A percentile compares a stretch with the other conserved stretches of the same genome.
phyloP scores from a whole-genome alignment of 1,139 yeast genomes.

The Suhomyces bokatorum region DNA sequence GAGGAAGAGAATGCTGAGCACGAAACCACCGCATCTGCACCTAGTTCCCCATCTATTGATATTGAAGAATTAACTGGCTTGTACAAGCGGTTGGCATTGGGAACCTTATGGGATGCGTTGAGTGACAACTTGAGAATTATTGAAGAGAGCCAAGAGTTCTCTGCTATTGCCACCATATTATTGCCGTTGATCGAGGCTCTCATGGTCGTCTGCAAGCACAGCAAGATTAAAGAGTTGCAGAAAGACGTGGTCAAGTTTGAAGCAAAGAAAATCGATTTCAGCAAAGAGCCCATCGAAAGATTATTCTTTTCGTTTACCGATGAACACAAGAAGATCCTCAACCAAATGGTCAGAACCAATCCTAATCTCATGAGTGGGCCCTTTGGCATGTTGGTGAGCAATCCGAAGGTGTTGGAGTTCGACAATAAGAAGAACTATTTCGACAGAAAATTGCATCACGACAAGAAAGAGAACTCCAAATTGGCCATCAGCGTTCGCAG shows the following conservation, averaged over 20 bases:
- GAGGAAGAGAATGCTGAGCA: slow-evolving; percentile 1
- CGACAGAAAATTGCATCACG: slow-evolving; percentile 64
- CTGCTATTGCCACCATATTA: slow-evolving; percentile 76
- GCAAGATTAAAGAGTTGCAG: slow-evolving; percentile 66
- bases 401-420: slow-evolving; percentile 88
- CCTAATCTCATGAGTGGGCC: slow-evolving; percentile 97
- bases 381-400: slow-evolving; percentile 83
- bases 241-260: slow-evolving; percentile 63
- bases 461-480: slow-evolving; percentile 45
- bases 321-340: slow-evolving; percentile 83
- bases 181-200: slow-evolving; percentile 87
- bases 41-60: slow-evolving; percentile 19
- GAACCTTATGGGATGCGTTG: slow-evolving; percentile 82
- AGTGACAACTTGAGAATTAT: slow-evolving; percentile 71
- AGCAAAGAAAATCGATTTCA: slow-evolving; percentile 61
- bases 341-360: slow-evolving; percentile 88
- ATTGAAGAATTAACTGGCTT: slow-evolving; percentile 55
- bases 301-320: slow-evolving; percentile 87
- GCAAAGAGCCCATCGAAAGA: slow-evolving; percentile 75
- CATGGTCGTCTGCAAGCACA: slow-evolving; percentile 93
- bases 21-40: not conserved
- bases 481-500: slow-evolving; percentile 73
- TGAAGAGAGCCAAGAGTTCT: slow-evolving; percentile 47
- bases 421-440: slow-evolving; percentile 91
- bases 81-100: slow-evolving; percentile 69